Percentiles rank a stretch among this genome's conserved stretches.
These are phyloP conservation scores for Epichloe sp. DNA, from an alignment of 2,329 filamentous ascomycete species.

Conservation along the genomic window DNA sequence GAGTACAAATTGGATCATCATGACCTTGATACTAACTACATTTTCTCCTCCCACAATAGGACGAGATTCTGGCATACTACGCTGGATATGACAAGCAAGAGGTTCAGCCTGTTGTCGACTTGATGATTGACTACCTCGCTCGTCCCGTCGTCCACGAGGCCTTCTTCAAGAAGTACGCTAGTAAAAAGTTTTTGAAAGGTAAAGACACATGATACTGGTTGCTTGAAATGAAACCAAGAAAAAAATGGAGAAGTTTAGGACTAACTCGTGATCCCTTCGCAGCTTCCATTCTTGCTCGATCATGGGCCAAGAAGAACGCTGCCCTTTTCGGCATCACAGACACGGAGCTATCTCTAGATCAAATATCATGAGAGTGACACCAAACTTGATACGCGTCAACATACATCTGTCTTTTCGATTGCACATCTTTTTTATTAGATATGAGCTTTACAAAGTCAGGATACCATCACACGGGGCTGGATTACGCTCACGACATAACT, in stretches of 20 bases:
- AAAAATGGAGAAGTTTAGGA: neutral
- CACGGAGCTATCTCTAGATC: conserved; percentile 35
- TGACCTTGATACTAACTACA: neutral
- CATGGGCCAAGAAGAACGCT: conserved; percentile 82
- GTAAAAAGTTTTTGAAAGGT: conserved; percentile 99
- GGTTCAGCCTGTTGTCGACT: conserved; percentile 77
- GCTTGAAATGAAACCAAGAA: neutral
- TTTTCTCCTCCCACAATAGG: conserved; percentile 30
- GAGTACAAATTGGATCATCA: conserved; percentile 5
- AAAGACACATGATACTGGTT: conserved; percentile 21
- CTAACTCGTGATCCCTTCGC: conserved; percentile 8
- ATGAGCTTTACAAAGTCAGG: conserved; percentile 10
- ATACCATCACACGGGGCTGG: conserved; percentile 14
- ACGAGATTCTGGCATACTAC: conserved; percentile 78
- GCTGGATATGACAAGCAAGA: conserved; percentile 88
- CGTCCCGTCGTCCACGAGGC: conserved; percentile 86
- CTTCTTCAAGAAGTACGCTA: conserved; percentile 99
- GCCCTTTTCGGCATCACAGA: conserved; percentile 40
- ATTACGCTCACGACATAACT: conserved; percentile 15
- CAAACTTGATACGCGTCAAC: conserved; percentile 1
- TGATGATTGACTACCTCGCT: conserved; percentile 95
- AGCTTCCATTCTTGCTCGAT: conserved; percentile 85
- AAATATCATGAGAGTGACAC: conserved; percentile 22
- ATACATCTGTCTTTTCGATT: conserved; percentile 1
- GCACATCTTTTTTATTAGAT: conserved; percentile 11